A percentile compares a stretch with the other conserved stretches of the same genome.
phyloP scores from a whole-genome alignment of 495 filamentous ascomycete genomes.

The Podospora tetraspora region DNA sequence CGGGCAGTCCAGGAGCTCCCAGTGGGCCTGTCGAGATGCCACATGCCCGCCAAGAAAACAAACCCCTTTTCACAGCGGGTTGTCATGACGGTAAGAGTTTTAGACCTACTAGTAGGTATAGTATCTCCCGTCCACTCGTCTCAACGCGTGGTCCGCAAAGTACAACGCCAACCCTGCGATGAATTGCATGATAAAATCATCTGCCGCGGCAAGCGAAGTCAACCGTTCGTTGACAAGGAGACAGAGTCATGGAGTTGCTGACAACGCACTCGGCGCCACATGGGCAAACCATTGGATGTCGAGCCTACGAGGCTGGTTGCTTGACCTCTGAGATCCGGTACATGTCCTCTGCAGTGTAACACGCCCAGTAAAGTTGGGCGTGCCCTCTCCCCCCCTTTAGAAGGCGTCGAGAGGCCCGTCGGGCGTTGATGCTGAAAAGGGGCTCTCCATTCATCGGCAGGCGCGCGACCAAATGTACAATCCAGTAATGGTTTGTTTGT shows the following conservation, averaged over 20 bases:
- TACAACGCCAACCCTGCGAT: not conserved
- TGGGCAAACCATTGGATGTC: conserved; percentile 13
- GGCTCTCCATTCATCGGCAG: too few species aligned
- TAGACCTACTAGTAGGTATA: too few species aligned
- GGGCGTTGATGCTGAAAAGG: too few species aligned
- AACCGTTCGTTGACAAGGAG: not conserved
- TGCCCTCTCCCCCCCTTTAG: not conserved
- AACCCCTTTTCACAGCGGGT: not conserved
- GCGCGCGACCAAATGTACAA: not conserved
- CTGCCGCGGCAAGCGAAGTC: not conserved
- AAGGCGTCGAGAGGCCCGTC: not conserved
- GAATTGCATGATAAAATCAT: not conserved
- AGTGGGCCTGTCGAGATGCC: not conserved
- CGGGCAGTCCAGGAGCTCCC: too few species aligned
- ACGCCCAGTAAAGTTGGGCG: not conserved
- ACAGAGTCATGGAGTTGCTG: not conserved
- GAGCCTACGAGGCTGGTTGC: not conserved
- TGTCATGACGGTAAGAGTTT: not conserved
- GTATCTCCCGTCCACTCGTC: not conserved
- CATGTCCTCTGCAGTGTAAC: not conserved
- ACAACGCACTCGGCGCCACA: not conserved
- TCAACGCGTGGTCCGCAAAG: not conserved
- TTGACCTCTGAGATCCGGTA: not conserved
- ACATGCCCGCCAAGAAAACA: not conserved
- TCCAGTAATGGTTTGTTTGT: too few species aligned